Conservation (phyloP, 2,329 filamentous ascomycete species). For the Teratosphaeria viscida region DNA sequence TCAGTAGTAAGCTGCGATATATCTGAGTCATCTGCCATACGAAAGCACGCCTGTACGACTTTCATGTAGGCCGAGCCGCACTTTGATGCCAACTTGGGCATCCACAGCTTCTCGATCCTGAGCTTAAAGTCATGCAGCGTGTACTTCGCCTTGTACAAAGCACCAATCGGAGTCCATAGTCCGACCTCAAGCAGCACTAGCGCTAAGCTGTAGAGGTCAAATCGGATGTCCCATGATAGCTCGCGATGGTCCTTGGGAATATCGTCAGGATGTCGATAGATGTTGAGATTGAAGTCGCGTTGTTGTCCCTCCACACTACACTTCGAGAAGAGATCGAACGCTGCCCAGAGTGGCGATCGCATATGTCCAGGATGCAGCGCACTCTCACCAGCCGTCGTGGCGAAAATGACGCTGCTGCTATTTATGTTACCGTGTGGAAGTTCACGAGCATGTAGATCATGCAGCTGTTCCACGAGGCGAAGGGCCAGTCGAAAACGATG, state of each 20-base stretch:
- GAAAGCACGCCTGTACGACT: constrained; percentile 61
- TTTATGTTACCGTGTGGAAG: constrained; percentile 62
- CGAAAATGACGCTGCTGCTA: constrained; percentile 59
- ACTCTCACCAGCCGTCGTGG: constrained; percentile 34
- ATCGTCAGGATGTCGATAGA: constrained; percentile 57
- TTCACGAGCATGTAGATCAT: constrained; percentile 59
- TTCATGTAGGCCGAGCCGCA: constrained; percentile 68
- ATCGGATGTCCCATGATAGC: constrained; percentile 39
- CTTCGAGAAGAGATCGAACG: constrained; percentile 63
- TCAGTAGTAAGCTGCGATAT: constrained; percentile 15
- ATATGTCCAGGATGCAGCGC: constrained; percentile 46
- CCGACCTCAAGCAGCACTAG: constrained; percentile 66
- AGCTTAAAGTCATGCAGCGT: constrained; percentile 52
- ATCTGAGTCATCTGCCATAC: constrained; percentile 47
- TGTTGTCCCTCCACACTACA: constrained; percentile 37
- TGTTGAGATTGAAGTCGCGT: constrained; percentile 39
- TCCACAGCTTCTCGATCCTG: constrained; percentile 52
- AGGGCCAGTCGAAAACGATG: constrained; percentile 66
- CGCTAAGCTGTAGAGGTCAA: constrained; percentile 63
- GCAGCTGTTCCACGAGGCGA: constrained; percentile 61
- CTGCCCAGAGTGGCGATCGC: constrained; percentile 58
- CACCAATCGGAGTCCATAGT: constrained; percentile 58
- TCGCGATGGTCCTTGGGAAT: constrained; percentile 27
- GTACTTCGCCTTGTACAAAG: constrained; percentile 49
- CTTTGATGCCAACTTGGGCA: constrained; percentile 53